phyloP scores from a whole-genome alignment of 2,329 filamentous ascomycete genomes.

The Fusarium sublunatum region DNA sequence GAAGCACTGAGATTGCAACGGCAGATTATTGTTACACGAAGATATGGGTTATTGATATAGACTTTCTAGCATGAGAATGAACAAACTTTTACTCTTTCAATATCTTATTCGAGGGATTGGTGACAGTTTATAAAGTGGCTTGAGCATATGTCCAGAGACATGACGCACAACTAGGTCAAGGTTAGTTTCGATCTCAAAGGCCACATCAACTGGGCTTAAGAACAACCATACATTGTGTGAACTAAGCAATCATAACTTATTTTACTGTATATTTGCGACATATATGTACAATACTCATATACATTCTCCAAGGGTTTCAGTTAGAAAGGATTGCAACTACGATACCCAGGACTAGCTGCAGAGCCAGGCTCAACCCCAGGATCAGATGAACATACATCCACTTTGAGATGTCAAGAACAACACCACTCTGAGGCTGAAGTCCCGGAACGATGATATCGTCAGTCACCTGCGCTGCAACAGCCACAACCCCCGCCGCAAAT shows the following conservation, averaged over 20 bases:
- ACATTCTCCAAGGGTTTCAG: background rate
- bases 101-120: background rate
- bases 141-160: background rate
- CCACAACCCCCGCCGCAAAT: conserved; percentile 53
- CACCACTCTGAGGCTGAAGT: conserved; percentile 48
- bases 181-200: too few species aligned
- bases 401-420: conserved; percentile 48
- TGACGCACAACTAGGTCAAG: background rate
- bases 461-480: conserved; percentile 49
- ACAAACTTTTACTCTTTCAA: background rate
- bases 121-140: background rate
- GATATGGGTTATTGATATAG: background rate
- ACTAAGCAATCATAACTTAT: background rate
- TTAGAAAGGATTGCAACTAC: conserved; percentile 29
- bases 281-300: background rate
- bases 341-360: conserved; percentile 47
- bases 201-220: too few species aligned
- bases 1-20: conserved; percentile 32
- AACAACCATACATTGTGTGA: too few species aligned
- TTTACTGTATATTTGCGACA: too few species aligned
- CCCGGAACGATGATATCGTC: conserved; percentile 43
- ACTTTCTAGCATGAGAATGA: background rate
- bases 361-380: conserved; percentile 47
- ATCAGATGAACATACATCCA: conserved; percentile 49
- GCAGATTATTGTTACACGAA: conserved; percentile 3